These are phyloP conservation scores for Hypoxylon sp. DNA, from an alignment of 2,329 filamentous ascomycete species.

Conservation along the genomic window DNA sequence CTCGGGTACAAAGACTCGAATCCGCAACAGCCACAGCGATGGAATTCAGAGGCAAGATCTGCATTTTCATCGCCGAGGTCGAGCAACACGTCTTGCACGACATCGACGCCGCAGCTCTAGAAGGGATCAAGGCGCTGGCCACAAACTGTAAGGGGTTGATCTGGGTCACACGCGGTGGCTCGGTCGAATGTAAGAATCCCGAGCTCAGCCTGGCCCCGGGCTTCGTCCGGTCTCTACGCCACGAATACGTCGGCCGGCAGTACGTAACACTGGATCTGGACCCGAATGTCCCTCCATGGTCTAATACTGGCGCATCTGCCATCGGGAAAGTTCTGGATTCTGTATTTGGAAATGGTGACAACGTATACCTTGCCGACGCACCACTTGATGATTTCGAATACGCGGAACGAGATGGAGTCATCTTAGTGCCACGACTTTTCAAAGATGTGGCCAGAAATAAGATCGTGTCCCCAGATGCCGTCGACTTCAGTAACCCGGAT, in stretches of 20 bases:
- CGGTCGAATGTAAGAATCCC: slow-evolving; percentile 34
- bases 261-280: slow-evolving; percentile 48
- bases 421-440: slow-evolving; percentile 20
- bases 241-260: slow-evolving; percentile 39
- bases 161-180: slow-evolving; percentile 32
- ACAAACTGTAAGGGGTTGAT: slow-evolving; percentile 23
- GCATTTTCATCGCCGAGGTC: slow-evolving; percentile 13
- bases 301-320: background rate
- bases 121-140: slow-evolving; percentile 20
- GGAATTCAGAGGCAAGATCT: slow-evolving; percentile 12
- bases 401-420: slow-evolving; percentile 22
- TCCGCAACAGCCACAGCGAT: background rate
- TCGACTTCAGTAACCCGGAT: background rate
- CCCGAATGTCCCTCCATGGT: slow-evolving; percentile 13
- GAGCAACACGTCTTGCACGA: background rate
- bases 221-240: slow-evolving; percentile 43
- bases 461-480: background rate
- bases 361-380: background rate
- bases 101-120: slow-evolving; percentile 11
- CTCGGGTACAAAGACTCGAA: background rate
- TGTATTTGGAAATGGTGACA: background rate
- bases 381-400: slow-evolving; percentile 29
- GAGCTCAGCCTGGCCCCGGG: slow-evolving; percentile 38
- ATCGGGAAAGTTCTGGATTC: slow-evolving; percentile 26
- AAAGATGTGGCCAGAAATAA: slow-evolving; percentile 10